A percentile compares a stretch with the other conserved stretches of the same genome.
Evolutionary conservation across 176 grass and related monocot genomes (phyloP).

Genomic region (Musa troglodytarum): DNA sequence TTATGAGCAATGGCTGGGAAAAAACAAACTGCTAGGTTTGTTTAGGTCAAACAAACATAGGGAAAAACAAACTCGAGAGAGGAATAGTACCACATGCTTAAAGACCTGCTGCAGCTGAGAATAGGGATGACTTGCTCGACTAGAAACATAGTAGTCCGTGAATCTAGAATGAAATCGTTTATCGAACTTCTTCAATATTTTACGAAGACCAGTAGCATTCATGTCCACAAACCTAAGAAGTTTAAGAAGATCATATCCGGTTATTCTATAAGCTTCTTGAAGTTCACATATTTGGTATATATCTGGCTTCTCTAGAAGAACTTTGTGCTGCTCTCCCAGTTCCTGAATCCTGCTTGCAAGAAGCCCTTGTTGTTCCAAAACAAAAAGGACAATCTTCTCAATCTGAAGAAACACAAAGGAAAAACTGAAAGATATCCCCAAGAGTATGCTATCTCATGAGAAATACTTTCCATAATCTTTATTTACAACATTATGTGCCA

Average conservation of each 20-base stretch:
- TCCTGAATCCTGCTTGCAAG: constrained; percentile 75
- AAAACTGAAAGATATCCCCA: constrained; percentile 5
- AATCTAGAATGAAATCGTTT: constrained; percentile 73
- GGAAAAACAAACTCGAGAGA: not conserved
- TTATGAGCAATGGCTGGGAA: not conserved
- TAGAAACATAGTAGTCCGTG: constrained; percentile 80
- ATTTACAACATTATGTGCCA: too few relatives aligned
- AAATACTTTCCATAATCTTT: not conserved
- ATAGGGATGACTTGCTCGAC: constrained; percentile 82
- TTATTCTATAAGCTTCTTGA: constrained; percentile 51
- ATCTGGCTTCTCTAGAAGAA: constrained; percentile 36
- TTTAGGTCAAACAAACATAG: constrained; percentile 4
- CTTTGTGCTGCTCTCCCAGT: constrained; percentile 37
- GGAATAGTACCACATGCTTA: constrained; percentile 80
- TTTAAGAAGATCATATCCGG: constrained; percentile 69
- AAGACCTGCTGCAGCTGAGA: constrained; percentile 90
- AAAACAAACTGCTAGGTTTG: not conserved
- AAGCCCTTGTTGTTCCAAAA: constrained; percentile 78
- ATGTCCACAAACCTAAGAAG: constrained; percentile 84
- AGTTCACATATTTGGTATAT: constrained; percentile 40
- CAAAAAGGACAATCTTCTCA: constrained; percentile 81
- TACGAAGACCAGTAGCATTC: constrained; percentile 89
- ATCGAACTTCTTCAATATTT: constrained; percentile 96
- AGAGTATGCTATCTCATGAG: constrained; percentile 11
- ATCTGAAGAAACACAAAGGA: constrained; percentile 41